These are phyloP conservation scores for Diaporthe caulivora DNA, from an alignment of 2,329 filamentous ascomycete species.

Conservation along the genomic window DNA sequence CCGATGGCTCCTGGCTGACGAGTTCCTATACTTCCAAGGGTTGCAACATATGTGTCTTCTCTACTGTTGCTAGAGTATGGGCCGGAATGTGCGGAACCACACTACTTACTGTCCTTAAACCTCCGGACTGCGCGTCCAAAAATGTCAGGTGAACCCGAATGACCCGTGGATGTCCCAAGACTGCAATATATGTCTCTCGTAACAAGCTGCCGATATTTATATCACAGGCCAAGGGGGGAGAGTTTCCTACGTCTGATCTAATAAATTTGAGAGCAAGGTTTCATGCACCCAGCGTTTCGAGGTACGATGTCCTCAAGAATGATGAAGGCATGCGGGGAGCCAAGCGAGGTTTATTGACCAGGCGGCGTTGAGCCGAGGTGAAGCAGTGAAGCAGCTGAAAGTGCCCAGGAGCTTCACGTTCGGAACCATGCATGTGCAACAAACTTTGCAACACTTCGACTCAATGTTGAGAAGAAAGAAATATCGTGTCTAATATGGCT, in stretches of 20 bases:
- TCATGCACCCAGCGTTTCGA: background rate
- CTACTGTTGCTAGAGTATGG: background rate
- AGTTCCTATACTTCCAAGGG: background rate
- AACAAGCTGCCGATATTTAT: background rate
- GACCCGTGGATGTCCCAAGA: background rate
- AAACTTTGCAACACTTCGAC: background rate
- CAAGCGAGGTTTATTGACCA: background rate
- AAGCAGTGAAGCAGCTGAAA: slow-evolving; percentile 29
- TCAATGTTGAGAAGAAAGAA: too few species aligned
- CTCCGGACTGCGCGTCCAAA: fast-evolving
- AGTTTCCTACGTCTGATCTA: background rate
- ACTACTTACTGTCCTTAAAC: background rate
- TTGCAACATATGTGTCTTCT: background rate
- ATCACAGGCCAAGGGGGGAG: background rate
- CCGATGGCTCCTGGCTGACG: too few species aligned
- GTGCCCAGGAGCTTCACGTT: background rate
- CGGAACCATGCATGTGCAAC: background rate
- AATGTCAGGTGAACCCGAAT: background rate
- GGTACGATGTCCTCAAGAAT: background rate
- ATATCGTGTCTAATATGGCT: background rate
- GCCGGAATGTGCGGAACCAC: background rate
- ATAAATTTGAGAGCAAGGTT: background rate
- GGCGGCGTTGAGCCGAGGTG: slow-evolving; percentile 8
- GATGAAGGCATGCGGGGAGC: background rate
- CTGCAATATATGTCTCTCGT: background rate